Evolutionary conservation across 2,329 filamentous ascomycete species (phyloP).

Genomic region (Pochonia chlamydosporia): DNA sequence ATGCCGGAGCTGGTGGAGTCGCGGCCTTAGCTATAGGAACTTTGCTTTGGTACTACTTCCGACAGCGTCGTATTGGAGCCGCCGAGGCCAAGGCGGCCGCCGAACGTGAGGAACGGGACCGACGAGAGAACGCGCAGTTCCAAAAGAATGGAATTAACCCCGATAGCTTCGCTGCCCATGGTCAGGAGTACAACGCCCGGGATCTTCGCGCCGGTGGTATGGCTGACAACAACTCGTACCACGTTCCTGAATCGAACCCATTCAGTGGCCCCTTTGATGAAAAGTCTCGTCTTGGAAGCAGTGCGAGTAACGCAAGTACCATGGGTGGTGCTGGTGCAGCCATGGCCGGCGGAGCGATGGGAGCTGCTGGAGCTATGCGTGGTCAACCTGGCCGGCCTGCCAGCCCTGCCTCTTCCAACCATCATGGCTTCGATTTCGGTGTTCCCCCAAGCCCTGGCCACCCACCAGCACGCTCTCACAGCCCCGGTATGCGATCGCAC

Average conservation of each 20-base stretch:
- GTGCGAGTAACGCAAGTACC: constrained; percentile 10
- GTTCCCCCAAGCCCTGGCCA: constrained; percentile 7
- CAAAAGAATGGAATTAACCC: constrained; percentile 41
- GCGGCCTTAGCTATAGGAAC: constrained; percentile 35
- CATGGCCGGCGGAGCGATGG: constrained; percentile 2
- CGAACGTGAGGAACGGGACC: constrained; percentile 39
- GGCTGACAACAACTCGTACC: constrained; percentile 12
- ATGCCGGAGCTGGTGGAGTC: constrained; percentile 38
- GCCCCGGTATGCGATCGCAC: constrained; percentile 5
- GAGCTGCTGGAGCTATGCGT: constrained; percentile 3
- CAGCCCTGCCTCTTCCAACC: constrained; percentile 10
- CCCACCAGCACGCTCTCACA: background rate
- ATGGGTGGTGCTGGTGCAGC: constrained; percentile 9
- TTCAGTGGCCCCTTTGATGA: constrained; percentile 10
- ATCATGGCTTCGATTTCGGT: constrained; percentile 13
- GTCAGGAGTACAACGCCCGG: constrained; percentile 15
- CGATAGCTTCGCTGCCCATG: constrained; percentile 33
- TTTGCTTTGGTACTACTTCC: constrained; percentile 47
- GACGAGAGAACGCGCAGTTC: constrained; percentile 45
- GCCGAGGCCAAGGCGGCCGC: constrained; percentile 43
- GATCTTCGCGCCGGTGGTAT: constrained; percentile 10
- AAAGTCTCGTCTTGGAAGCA: constrained; percentile 7
- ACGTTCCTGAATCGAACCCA: constrained; percentile 11
- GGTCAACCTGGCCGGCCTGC: constrained; percentile 4
- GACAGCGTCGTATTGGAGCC: constrained; percentile 46